Evolutionary conservation across 78 protist genomes (phyloP).

Genomic region (Cavenderia fasciculata): DNA sequence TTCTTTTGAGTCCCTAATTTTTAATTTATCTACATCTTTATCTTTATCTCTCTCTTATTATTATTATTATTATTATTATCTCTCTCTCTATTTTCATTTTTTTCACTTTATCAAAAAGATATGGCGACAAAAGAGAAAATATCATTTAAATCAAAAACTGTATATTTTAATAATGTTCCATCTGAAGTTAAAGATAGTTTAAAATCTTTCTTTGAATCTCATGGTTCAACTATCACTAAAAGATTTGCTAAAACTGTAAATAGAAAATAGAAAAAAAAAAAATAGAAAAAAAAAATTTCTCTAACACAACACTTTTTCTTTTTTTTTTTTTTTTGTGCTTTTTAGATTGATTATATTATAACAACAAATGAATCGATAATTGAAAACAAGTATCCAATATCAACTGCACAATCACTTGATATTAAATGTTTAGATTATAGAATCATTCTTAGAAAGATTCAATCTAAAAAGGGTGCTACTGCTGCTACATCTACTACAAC

Average conservation of each 20-base stretch:
- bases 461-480: neutral
- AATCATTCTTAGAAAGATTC: slow-evolving; percentile 3
- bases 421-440: slow-evolving; percentile 1
- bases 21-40: too few species aligned
- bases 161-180: neutral
- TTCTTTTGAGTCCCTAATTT: too few species aligned
- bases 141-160: neutral
- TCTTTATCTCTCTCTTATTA: too few species aligned
- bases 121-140: too few species aligned
- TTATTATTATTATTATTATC: too few species aligned
- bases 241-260: slow-evolving; percentile 55
- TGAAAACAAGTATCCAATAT: slow-evolving; percentile 44
- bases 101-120: too few species aligned
- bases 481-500: neutral
- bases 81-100: too few species aligned
- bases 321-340: neutral
- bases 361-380: neutral
- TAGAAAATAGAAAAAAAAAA: neutral
- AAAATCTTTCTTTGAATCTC: neutral
- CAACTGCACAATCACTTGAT: slow-evolving; percentile 11
- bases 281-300: neutral
- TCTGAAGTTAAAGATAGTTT: neutral
- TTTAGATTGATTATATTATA: slow-evolving; percentile 36
- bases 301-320: neutral
- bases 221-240: slow-evolving; percentile 7